Percentiles rank a stretch among this genome's conserved stretches.
These are phyloP conservation scores for Hyaloscypha hepaticicola DNA, from an alignment of 495 filamentous ascomycete genomes.

Conservation along the genomic window DNA sequence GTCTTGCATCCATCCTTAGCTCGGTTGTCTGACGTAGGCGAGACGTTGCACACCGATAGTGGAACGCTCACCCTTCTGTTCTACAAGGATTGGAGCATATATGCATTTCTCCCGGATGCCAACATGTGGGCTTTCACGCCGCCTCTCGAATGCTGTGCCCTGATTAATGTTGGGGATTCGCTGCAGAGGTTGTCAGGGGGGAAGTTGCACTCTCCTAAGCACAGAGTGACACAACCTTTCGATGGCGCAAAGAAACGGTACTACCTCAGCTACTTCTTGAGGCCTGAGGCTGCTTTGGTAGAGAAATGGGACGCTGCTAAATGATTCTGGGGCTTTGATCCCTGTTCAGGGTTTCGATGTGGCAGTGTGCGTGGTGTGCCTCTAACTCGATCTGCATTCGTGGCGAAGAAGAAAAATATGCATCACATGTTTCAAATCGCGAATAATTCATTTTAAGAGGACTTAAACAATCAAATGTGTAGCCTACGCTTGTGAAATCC, in stretches of 20 bases:
- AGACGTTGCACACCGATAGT: slow-evolving; percentile 30
- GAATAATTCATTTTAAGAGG: too few relatives aligned
- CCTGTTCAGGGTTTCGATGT: too few relatives aligned
- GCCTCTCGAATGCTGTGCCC: slow-evolving; percentile 21
- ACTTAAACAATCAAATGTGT: too few relatives aligned
- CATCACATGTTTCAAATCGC: background rate
- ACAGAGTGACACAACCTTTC: slow-evolving; percentile 34
- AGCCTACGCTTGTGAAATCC: too few relatives aligned
- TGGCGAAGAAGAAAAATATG: background rate
- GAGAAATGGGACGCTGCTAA: slow-evolving; percentile 13
- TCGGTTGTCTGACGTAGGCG: slow-evolving; percentile 21
- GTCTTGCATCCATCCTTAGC: slow-evolving; percentile 23
- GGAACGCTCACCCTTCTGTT: slow-evolving; percentile 33
- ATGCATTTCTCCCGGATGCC: slow-evolving; percentile 13
- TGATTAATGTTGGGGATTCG: slow-evolving; percentile 36
- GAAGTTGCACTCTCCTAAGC: slow-evolving; percentile 30
- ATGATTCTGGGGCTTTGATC: slow-evolving; percentile 7
- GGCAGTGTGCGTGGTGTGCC: slow-evolving; percentile 2
- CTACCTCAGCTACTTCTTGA: slow-evolving; percentile 36
- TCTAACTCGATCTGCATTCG: background rate
- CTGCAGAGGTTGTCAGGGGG: slow-evolving; percentile 32
- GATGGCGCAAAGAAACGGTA: slow-evolving; percentile 34
- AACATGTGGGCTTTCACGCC: slow-evolving; percentile 17
- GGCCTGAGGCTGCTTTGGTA: slow-evolving; percentile 29
- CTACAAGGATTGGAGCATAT: slow-evolving; percentile 27